Evolutionary conservation across 2,329 filamentous ascomycete genomes (phyloP).

Genomic region (Aspergillus novoparasiticus): DNA sequence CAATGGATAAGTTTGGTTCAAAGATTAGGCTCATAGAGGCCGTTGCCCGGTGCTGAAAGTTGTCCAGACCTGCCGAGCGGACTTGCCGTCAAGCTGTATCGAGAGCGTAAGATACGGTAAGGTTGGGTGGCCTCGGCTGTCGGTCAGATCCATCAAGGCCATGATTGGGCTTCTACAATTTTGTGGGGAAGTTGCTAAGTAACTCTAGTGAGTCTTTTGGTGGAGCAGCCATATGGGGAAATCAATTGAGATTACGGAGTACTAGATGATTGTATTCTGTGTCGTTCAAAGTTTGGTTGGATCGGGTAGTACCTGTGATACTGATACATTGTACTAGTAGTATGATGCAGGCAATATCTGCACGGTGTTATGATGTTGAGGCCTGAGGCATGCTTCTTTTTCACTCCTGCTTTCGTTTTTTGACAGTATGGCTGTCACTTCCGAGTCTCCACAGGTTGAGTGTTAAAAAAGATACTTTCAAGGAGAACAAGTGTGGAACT

Average conservation of each 20-base stretch:
- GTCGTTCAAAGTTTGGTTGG: not conserved
- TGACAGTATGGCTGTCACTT: not conserved
- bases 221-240: not conserved
- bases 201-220: not conserved
- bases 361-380: too few species aligned
- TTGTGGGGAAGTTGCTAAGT: not conserved
- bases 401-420: too few species aligned
- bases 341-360: too few species aligned
- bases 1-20: not conserved
- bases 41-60: not conserved
- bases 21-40: not conserved
- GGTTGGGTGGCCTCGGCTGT: conserved; percentile 25
- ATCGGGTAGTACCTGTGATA: not conserved
- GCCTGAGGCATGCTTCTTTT: too few species aligned
- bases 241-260: not conserved
- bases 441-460: not conserved
- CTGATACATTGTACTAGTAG: too few species aligned
- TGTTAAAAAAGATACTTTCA: not conserved
- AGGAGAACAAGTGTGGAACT: not conserved
- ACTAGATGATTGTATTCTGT: not conserved
- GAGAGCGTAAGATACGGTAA: conserved; percentile 31
- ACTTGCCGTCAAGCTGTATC: conserved; percentile 27
- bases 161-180: not conserved
- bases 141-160: conserved; percentile 8
- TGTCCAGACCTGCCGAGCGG: conserved; percentile 21